Evolutionary conservation across 495 filamentous ascomycete genomes (phyloP).

Genomic region (Penicillium herquei): DNA sequence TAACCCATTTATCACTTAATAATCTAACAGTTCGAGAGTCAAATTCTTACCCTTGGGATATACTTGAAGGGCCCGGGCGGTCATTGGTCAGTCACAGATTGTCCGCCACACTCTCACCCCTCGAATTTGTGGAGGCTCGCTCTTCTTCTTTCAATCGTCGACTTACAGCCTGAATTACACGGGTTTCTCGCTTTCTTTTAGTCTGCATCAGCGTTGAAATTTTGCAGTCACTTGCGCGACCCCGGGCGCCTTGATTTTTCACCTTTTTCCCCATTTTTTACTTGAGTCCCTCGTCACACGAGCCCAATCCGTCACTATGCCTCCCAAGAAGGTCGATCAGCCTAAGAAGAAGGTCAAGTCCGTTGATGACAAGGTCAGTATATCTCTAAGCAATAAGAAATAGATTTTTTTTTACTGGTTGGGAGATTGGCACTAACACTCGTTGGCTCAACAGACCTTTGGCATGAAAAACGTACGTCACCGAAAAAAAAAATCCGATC

Average conservation of each 20-base stretch:
- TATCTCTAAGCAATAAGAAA: background rate
- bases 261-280: conserved; percentile 23
- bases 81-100: conserved; percentile 30
- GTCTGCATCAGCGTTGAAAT: conserved; percentile 20
- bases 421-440: conserved; percentile 14
- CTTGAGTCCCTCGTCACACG: conserved; percentile 12
- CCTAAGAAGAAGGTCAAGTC: conserved; percentile 71
- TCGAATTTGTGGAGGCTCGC: conserved; percentile 29
- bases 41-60: conserved; percentile 4
- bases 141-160: conserved; percentile 5
- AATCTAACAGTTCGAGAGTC: background rate
- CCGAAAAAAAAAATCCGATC: background rate
- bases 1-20: background rate
- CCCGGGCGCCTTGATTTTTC: conserved; percentile 23
- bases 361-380: conserved; percentile 77
- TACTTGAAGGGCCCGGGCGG: conserved; percentile 18
- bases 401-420: background rate
- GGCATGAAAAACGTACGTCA: conserved; percentile 91
- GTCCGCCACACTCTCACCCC: conserved; percentile 31
- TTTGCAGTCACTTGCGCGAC: conserved; percentile 13
- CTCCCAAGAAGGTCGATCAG: conserved; percentile 74
- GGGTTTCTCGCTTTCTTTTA: conserved; percentile 12
- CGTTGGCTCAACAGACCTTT: conserved; percentile 61
- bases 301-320: conserved; percentile 61
- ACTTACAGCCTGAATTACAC: conserved; percentile 2